These are phyloP conservation scores for Candida suzukii DNA, from an alignment of 805 yeast species.

Conservation along the genomic window DNA sequence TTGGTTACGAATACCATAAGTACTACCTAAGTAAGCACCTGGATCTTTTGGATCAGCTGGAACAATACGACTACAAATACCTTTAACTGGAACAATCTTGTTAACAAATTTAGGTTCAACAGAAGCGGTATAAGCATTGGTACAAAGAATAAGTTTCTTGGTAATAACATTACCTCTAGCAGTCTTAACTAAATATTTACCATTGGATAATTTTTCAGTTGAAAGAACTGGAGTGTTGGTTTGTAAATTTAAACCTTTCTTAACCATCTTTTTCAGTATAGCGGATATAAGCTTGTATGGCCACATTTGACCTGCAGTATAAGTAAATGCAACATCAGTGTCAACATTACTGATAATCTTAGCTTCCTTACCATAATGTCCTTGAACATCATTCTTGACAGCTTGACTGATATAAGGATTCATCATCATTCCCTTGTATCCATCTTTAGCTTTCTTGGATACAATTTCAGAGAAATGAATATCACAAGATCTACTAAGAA, in stretches of 20 bases:
- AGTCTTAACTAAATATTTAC: constrained; percentile 27
- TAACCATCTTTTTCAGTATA: constrained; percentile 24
- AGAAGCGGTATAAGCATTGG: constrained; percentile 27
- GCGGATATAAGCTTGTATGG: constrained; percentile 34
- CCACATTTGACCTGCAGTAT: constrained; percentile 38
- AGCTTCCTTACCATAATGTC: constrained; percentile 26
- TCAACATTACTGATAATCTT: constrained; percentile 21
- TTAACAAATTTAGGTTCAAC: constrained; percentile 19
- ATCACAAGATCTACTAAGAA: constrained; percentile 23
- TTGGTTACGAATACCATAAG: constrained; percentile 22
- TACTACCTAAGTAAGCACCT: constrained; percentile 29
- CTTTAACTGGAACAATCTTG: constrained; percentile 29
- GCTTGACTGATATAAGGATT: constrained; percentile 24
- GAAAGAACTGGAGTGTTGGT: constrained; percentile 32
- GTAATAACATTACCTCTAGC: constrained; percentile 19
- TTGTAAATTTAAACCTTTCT: constrained; percentile 32
- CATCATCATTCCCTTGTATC: constrained; percentile 11
- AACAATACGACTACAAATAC: constrained; percentile 22
- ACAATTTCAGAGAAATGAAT: constrained; percentile 14
- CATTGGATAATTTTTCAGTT: constrained; percentile 17
- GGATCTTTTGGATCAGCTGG: neutral
- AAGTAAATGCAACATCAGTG: constrained; percentile 25
- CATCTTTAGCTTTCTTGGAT: constrained; percentile 5
- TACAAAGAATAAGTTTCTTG: constrained; percentile 29
- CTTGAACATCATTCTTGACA: constrained; percentile 27